Conservation (phyloP, 2,329 filamentous ascomycete species). For the Colletotrichum simmondsii region DNA sequence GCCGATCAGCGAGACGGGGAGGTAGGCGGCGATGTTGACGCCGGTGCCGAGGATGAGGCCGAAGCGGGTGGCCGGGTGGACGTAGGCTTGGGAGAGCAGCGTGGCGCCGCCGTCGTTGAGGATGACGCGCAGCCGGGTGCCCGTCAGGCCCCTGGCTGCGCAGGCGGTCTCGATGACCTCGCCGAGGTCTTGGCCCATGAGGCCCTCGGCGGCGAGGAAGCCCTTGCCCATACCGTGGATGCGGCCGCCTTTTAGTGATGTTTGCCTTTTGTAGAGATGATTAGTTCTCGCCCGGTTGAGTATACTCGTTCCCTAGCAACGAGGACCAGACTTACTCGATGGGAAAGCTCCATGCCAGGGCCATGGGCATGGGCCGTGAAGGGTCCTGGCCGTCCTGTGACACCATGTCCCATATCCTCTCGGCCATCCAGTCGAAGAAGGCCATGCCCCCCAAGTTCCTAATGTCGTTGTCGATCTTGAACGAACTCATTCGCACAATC, state of each 20-base stretch:
- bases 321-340: slow-evolving; percentile 66
- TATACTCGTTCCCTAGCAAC: too few species aligned
- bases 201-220: slow-evolving; percentile 67
- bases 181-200: slow-evolving; percentile 70
- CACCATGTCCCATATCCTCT: slow-evolving; percentile 67
- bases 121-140: slow-evolving; percentile 68
- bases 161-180: slow-evolving; percentile 68
- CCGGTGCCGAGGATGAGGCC: slow-evolving; percentile 76
- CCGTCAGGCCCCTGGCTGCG: slow-evolving; percentile 55
- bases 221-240: slow-evolving; percentile 74
- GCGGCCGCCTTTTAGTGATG: slow-evolving; percentile 68
- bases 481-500: slow-evolving; percentile 66
- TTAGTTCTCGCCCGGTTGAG: background rate
- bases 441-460: slow-evolving; percentile 67
- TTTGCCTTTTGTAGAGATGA: slow-evolving; percentile 62
- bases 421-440: slow-evolving; percentile 78
- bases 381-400: slow-evolving; percentile 48
- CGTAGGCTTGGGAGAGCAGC: slow-evolving; percentile 72
- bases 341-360: slow-evolving; percentile 76
- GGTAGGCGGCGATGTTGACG: slow-evolving; percentile 72
- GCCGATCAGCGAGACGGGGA: slow-evolving; percentile 68
- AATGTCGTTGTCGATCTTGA: slow-evolving; percentile 65
- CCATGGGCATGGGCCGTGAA: slow-evolving; percentile 64
- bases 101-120: slow-evolving; percentile 77
- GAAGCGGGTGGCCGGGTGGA: slow-evolving; percentile 68